phyloP scores from a whole-genome alignment of 106 monocot genomes.

The Acorus calamus region DNA sequence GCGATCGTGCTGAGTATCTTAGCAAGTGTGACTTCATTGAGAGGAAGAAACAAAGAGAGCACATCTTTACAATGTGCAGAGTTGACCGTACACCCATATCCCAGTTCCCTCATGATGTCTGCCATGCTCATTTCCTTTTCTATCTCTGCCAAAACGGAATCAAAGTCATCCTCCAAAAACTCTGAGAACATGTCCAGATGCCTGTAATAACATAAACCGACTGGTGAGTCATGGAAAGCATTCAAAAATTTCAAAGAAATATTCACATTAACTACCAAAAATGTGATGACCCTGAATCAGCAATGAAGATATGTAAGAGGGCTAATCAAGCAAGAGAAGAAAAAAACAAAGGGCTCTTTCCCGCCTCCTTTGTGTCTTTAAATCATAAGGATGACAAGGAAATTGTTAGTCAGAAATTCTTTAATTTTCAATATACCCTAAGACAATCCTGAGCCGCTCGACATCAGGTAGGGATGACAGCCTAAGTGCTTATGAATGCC shows the following conservation, averaged over 20 bases:
- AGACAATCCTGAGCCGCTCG: too few relatives aligned
- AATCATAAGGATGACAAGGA: too few relatives aligned
- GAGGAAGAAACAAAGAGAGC: constrained; percentile 73
- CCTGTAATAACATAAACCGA: constrained; percentile 25
- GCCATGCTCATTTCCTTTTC: constrained; percentile 74
- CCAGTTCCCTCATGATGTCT: constrained; percentile 72
- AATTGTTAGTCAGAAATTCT: too few relatives aligned
- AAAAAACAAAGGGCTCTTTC: not conserved
- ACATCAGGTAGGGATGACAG: too few relatives aligned
- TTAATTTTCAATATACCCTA: too few relatives aligned
- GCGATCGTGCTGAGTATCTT: constrained; percentile 68
- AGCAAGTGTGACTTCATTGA: constrained; percentile 58
- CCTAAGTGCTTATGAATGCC: too few relatives aligned
- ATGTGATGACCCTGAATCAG: too few relatives aligned
- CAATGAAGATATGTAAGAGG: too few relatives aligned
- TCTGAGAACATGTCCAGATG: constrained; percentile 37
- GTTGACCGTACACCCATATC: constrained; percentile 70
- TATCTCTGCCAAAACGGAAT: constrained; percentile 64
- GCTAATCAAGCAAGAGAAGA: not conserved
- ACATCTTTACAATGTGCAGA: constrained; percentile 61
- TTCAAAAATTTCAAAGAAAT: too few relatives aligned
- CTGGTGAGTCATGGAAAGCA: too few relatives aligned
- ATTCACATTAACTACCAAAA: too few relatives aligned
- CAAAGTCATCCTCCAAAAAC: constrained; percentile 52
- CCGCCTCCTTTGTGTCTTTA: too few relatives aligned